phyloP scores from a whole-genome alignment of 306 rosid species.

The Medicago lupulina region DNA sequence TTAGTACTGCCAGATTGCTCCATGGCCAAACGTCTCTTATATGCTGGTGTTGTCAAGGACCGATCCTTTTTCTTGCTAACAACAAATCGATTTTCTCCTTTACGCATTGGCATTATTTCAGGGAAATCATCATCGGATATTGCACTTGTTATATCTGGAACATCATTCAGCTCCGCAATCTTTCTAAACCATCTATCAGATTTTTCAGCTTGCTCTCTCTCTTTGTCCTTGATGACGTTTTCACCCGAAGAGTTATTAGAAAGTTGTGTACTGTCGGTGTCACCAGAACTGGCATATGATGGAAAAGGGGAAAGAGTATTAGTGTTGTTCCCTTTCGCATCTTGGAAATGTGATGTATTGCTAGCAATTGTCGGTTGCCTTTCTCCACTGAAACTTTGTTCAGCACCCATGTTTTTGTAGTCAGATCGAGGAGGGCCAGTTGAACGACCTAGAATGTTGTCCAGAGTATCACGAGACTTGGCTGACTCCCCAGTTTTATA shows the following conservation, averaged over 20 bases:
- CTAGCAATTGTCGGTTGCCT: constrained; percentile 36
- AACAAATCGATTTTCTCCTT: constrained; percentile 92
- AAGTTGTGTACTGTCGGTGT: constrained; percentile 32
- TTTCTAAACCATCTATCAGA: constrained; percentile 90
- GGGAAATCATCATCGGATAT: constrained; percentile 88
- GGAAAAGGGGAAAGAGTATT: constrained; percentile 62
- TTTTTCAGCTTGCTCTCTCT: constrained; percentile 74
- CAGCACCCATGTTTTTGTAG: constrained; percentile 36
- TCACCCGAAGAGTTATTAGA: constrained; percentile 43
- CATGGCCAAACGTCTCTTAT: constrained; percentile 75
- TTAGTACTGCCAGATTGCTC: constrained; percentile 71
- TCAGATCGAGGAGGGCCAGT: constrained; percentile 47
- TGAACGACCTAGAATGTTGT: constrained; percentile 46
- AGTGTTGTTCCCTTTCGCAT: constrained; percentile 47
- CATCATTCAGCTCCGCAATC: constrained; percentile 82
- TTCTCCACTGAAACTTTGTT: constrained; percentile 39
- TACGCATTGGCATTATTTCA: constrained; percentile 92
- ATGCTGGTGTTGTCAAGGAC: constrained; percentile 83
- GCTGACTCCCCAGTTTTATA: constrained; percentile 33
- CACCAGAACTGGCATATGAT: constrained; percentile 45
- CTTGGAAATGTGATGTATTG: constrained; percentile 42
- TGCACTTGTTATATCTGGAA: constrained; percentile 64
- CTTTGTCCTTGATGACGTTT: constrained; percentile 47
- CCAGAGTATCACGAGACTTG: constrained; percentile 44
- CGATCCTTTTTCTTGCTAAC: constrained; percentile 90